Evolutionary conservation across 352 stramenopile species (phyloP), one percentile per base, ranked within the genome.

Genomic region (Globisporangium apiculatum): DNA sequence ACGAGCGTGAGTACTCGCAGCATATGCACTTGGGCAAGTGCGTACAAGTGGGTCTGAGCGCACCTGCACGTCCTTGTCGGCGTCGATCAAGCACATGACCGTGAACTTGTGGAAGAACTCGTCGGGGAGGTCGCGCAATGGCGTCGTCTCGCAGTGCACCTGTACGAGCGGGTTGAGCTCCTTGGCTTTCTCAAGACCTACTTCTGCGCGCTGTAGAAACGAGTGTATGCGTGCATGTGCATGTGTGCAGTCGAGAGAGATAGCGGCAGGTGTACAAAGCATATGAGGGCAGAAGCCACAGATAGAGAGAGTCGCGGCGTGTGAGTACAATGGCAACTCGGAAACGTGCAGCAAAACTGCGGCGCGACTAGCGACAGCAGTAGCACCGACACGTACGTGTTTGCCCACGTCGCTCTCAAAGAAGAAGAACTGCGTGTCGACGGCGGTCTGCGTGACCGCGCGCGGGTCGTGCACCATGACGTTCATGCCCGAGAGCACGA

Each of bases 111-210:
- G 60, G 62, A 98, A 91, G 52, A 83, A 92, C 1, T 79, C 75
- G 65, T 97, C 80, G 0, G 73, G 57, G 0, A 86, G 62, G 18
- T 69, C 62, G 17, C 43, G 75, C 11, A 82, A 73, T 53, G 60
- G 65, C 42, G 58, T 83, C 9, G 91, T 95, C 57, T 89, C 77
- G 70, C 82, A 89, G 17, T 82, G 53, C 42, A 98, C 95, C 15
- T 73, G 70, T 40, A 98, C 84, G 4, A 99, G 68, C 9, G 91
- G 91, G 74, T 99, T 99, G 15, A 99, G 80, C 59, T 98, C 94
- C 64, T 96, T 84, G 15, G 98, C 86, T 15, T 86, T 75, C 6
- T 81, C 64, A 59, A 96, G 62, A 57, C 94, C 79, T 51, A 70
- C 87, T 43, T 88, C 76, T 8, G 80, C 90, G 31, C 77, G 77